These are phyloP conservation scores for Peltaster fructicola DNA, from an alignment of 2,329 filamentous ascomycete species.

Conservation along the genomic window DNA sequence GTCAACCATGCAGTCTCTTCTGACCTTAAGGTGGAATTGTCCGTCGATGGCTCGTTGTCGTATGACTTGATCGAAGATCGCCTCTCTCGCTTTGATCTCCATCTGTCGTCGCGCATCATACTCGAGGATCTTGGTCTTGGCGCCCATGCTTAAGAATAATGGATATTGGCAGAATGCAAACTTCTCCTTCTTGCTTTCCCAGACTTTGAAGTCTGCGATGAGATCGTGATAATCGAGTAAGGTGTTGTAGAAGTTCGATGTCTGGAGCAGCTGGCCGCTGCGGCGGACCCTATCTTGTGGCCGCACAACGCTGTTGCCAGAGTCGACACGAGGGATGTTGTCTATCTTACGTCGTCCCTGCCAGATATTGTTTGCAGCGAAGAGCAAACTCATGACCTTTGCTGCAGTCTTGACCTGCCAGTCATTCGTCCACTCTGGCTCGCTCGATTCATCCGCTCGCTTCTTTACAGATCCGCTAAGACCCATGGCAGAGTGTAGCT, in stretches of 20 bases:
- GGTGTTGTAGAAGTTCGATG: conserved; percentile 75
- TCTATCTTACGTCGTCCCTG: conserved; percentile 10
- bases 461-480: conserved; percentile 28
- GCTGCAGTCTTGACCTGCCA: conserved; percentile 79
- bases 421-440: conserved; percentile 53
- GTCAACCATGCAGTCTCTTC: conserved; percentile 72
- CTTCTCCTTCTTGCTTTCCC: conserved; percentile 56
- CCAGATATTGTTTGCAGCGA: conserved; percentile 56
- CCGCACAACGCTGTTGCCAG: conserved; percentile 30
- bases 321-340: conserved; percentile 6
- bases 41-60: conserved; percentile 49
- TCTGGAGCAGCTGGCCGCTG: conserved; percentile 51
- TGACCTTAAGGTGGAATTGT: conserved; percentile 58
- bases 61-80: conserved; percentile 80
- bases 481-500: conserved; percentile 61
- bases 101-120: conserved; percentile 78
- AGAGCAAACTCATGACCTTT: conserved; percentile 62
- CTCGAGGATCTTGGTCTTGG: conserved; percentile 80
- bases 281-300: conserved; percentile 10
- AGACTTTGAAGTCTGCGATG: conserved; percentile 69
- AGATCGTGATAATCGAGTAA: conserved; percentile 75
- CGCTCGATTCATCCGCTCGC: conserved; percentile 35
- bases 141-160: conserved; percentile 78
- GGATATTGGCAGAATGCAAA: conserved; percentile 89
- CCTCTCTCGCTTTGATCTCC: conserved; percentile 72